These are phyloP conservation scores for Vitis rotundifolia DNA, from an alignment of 164 flowering plant genomes.

Conservation along the genomic window DNA sequence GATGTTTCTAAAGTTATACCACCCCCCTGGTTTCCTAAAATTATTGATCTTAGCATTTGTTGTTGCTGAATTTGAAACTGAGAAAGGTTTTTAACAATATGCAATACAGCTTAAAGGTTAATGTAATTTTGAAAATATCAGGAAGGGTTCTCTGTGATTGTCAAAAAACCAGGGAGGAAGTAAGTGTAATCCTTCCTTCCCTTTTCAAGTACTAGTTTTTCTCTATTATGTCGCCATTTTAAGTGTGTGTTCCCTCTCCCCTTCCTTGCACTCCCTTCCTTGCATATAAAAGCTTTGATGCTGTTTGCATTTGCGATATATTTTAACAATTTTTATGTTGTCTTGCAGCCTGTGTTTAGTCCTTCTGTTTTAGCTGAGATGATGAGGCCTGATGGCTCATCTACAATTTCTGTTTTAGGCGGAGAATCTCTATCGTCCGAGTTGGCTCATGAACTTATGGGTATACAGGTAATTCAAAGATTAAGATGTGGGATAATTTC, in stretches of 20 bases:
- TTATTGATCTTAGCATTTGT: too few relatives aligned
- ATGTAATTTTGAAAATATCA: too few relatives aligned
- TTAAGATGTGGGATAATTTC: not conserved
- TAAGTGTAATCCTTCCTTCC: not conserved
- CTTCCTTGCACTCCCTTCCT: not conserved
- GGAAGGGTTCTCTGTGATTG: too few relatives aligned
- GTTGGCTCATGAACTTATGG: constrained; percentile 88
- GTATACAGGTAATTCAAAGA: constrained; percentile 71
- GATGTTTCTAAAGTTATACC: too few relatives aligned
- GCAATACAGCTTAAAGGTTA: too few relatives aligned
- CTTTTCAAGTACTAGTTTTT: not conserved
- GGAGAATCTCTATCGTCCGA: constrained; percentile 85
- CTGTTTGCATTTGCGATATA: not conserved
- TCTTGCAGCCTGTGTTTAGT: constrained; percentile 79
- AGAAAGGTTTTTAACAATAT: too few relatives aligned
- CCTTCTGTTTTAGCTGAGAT: constrained; percentile 87
- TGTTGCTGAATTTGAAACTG: too few relatives aligned
- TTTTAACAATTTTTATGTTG: not conserved
- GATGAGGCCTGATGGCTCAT: constrained; percentile 89
- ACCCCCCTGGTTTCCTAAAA: too few relatives aligned
- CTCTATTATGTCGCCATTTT: not conserved
- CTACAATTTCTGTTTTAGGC: constrained; percentile 62
- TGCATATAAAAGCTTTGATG: too few relatives aligned
- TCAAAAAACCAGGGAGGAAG: too few relatives aligned
- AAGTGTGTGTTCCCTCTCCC: not conserved